Conservation (phyloP, 2,329 filamentous ascomycete genomes). For the Aspergillus sp. region DNA sequence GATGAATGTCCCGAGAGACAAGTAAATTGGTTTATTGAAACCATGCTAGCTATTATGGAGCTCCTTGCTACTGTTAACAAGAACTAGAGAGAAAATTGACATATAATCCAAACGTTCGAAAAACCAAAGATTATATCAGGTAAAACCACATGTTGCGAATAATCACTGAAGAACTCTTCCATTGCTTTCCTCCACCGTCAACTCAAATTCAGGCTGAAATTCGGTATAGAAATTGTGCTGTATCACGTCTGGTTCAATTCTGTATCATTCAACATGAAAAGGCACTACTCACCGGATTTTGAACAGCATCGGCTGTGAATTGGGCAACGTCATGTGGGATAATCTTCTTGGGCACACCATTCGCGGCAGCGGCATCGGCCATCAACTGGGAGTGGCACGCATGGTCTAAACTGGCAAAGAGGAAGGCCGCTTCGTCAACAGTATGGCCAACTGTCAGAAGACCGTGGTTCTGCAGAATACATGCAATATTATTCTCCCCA, state of each 20-base stretch:
- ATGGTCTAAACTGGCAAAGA: conserved; percentile 36
- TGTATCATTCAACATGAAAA: neutral
- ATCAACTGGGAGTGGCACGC: conserved; percentile 37
- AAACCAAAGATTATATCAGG: no score
- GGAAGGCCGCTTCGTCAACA: conserved; percentile 35
- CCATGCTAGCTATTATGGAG: no score
- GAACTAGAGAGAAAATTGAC: no score
- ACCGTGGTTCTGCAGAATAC: conserved; percentile 38
- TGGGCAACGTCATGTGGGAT: conserved; percentile 28
- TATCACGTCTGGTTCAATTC: conserved; percentile 6
- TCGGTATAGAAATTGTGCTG: conserved; percentile 36
- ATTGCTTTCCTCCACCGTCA: conserved; percentile 33
- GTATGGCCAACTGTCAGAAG: conserved; percentile 36
- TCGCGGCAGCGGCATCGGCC: conserved; percentile 36
- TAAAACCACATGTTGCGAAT: no score
- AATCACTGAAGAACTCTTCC: conserved; percentile 20
- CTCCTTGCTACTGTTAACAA: no score
- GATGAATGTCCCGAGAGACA: no score
- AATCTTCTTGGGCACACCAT: conserved; percentile 30
- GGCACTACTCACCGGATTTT: conserved; percentile 25
- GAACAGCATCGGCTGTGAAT: conserved; percentile 29
- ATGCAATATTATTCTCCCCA: conserved; percentile 35
- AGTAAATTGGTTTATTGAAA: no score
- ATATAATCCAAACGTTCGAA: no score
- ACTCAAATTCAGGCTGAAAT: conserved; percentile 34